A percentile compares a stretch with the other conserved stretches of the same genome.
phyloP scores from a whole-genome alignment of 2,329 filamentous ascomycete genomes.

The Mollisiaceae sp. region DNA sequence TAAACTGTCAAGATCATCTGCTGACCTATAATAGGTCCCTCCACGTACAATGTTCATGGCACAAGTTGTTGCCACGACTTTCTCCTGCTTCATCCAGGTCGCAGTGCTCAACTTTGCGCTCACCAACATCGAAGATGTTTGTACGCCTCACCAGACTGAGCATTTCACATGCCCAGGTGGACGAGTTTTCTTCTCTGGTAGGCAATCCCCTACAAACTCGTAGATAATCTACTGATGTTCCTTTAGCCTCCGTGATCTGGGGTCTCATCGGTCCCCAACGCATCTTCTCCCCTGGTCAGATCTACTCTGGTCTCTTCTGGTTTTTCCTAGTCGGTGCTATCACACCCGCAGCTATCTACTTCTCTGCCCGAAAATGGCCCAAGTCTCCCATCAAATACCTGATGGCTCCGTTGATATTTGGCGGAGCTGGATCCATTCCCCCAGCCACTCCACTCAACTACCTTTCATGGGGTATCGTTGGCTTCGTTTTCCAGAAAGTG shows the following conservation, averaged over 20 bases:
- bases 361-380: constrained; percentile 60
- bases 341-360: constrained; percentile 64
- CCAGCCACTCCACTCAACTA: constrained; percentile 75
- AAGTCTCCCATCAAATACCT: constrained; percentile 59
- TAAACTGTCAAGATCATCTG: constrained; percentile 46
- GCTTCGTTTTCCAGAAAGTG: constrained; percentile 70
- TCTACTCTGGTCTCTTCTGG: constrained; percentile 70
- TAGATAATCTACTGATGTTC: background rate
- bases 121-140: constrained; percentile 67
- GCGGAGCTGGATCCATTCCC: constrained; percentile 48
- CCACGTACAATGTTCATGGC: constrained; percentile 46
- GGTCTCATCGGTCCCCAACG: constrained; percentile 73
- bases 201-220: background rate
- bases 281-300: constrained; percentile 68
- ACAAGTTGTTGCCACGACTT: constrained; percentile 60
- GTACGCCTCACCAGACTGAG: constrained; percentile 57
- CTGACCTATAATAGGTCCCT: constrained; percentile 58
- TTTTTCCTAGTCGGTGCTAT: constrained; percentile 73
- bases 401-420: constrained; percentile 34
- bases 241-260: constrained; percentile 72
- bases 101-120: constrained; percentile 66
- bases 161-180: constrained; percentile 62
- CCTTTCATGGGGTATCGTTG: constrained; percentile 70
- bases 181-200: constrained; percentile 61
- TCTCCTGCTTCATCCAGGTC: constrained; percentile 70